Evolutionary conservation across 208 protist genomes (phyloP), one percentile per base, ranked within the genome.

Genomic region (Trypanosoma mega): DNA sequence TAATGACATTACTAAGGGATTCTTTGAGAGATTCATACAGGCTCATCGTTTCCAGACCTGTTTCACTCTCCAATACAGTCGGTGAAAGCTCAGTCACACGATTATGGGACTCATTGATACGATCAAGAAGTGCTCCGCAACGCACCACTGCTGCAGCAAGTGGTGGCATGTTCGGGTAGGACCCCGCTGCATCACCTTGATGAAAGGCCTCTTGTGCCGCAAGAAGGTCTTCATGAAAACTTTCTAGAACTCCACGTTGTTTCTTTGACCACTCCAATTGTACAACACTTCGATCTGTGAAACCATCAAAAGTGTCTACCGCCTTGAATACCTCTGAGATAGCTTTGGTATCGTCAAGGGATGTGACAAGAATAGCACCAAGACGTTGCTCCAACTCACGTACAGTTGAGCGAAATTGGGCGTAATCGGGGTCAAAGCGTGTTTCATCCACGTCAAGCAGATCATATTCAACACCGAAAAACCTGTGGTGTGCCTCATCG

Each of bases 291-390:
- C 96, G 89, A 31, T 98, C 91, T 11, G 97, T 90, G 62, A 99
- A 92, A 31, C 84, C 92, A 43, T 98, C 96, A 72, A 98, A 99
- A 9, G 91, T 94, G 67, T 98, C 97, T 3, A 99, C 90, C 1
- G 98, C 85, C 63, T 98, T 98, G 72, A 99, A 98, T 12, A 96
- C 79, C 56, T 92, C 84, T 2, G 88, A 84, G 51, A 98, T 89
- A 11, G 96, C 97, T 48, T 74, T 83, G 43, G 88, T 88, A 53
- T 98, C 96, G 52, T 98, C 96, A 65, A 98, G 97, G 31, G 82
- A 88, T 29, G 85, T 86, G 29, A 93, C 82, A 9, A 99, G 74
- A 37, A 99, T 95, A 14, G 83, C 77, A 18, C 89, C 90, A 14
- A 99, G 75, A 18, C 96, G 80, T 27, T 93, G 80, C 76, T 99